Evolutionary conservation across 352 stramenopile genomes (phyloP).

Genomic region (Pythium aquatile): DNA sequence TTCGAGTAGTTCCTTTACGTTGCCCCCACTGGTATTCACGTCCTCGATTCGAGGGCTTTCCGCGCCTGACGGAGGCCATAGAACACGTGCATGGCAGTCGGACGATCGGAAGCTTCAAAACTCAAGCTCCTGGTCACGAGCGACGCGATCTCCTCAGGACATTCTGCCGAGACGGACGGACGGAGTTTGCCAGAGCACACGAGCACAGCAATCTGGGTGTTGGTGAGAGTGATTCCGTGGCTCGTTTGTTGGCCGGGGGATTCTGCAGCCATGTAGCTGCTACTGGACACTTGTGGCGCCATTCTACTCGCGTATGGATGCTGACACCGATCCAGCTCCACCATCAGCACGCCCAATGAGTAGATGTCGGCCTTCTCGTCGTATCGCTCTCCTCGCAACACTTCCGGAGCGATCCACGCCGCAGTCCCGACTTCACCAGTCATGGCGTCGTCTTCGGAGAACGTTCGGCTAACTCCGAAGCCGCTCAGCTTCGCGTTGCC

Average conservation of each 20-base stretch:
- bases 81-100: neutral
- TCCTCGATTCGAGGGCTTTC: neutral
- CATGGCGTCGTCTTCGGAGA: neutral
- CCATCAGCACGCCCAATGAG: neutral
- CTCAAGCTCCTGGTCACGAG: neutral
- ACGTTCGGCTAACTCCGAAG: conserved; percentile 14
- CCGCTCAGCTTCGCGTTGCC: conserved; percentile 16
- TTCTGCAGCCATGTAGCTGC: no score
- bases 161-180: neutral
- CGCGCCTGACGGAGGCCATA: neutral
- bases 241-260: neutral
- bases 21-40: neutral
- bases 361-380: conserved; percentile 1
- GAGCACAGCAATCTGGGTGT: conserved; percentile 4
- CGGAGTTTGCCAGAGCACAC: neutral
- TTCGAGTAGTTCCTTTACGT: no score
- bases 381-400: neutral
- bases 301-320: neutral
- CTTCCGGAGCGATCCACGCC: neutral
- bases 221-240: neutral
- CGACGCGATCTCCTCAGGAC: neutral
- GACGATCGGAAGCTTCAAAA: neutral
- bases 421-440: neutral
- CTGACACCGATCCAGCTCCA: neutral
- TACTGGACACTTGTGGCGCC: no score